Conservation (phyloP, 306 rosid genomes). For the Luffa acutangula region DNA sequence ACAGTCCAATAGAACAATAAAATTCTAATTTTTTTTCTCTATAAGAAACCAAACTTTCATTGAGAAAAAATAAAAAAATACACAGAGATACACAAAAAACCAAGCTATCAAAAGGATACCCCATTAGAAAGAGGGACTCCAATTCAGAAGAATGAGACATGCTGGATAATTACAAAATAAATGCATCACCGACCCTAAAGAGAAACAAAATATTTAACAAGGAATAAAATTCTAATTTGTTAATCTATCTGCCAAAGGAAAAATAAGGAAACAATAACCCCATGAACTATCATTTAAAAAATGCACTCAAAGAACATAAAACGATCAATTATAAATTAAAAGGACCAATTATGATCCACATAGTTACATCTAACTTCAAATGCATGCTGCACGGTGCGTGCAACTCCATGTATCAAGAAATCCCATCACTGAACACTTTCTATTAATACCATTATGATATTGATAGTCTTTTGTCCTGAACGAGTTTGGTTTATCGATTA, state of each 20-base stretch:
- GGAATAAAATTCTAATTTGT: background rate
- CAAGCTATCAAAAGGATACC: no score
- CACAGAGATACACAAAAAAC: no score
- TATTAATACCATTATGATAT: background rate
- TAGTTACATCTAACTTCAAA: background rate
- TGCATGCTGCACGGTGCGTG: background rate
- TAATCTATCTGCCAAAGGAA: background rate
- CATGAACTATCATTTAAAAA: background rate
- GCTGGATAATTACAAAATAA: no score
- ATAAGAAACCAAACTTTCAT: no score
- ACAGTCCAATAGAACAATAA: background rate
- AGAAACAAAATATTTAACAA: no score
- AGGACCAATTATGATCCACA: background rate
- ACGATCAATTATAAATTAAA: background rate
- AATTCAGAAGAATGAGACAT: no score
- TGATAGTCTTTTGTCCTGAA: no score
- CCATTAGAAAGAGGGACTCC: no score
- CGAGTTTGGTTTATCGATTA: no score
- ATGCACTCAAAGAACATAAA: background rate
- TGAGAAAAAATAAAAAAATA: no score
- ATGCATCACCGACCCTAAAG: no score
- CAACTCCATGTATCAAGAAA: background rate
- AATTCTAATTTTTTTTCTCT: background rate
- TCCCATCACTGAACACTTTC: background rate
- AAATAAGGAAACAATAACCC: background rate